Percentiles rank a stretch among this genome's conserved stretches.
Conservation (phyloP, 2,329 filamentous ascomycete genomes). For the Fonsecaea monophora region DNA sequence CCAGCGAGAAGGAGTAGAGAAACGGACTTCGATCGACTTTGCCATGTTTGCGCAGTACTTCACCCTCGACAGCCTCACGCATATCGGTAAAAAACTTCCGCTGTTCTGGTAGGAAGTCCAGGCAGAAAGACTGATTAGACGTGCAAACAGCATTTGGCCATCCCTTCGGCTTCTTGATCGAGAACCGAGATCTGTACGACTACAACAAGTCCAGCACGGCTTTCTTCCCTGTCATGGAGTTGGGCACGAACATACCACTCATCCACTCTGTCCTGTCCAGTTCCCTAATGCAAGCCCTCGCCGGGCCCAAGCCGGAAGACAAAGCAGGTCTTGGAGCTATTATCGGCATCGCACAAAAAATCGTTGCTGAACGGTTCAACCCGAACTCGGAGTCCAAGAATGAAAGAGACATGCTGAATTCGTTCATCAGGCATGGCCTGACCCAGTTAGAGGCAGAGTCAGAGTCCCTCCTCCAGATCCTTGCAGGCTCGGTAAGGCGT, state of each 20-base stretch:
- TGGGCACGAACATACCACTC: slow-evolving; percentile 9
- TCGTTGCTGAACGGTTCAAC: slow-evolving; percentile 37
- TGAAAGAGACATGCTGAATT: slow-evolving; percentile 42
- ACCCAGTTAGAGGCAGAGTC: slow-evolving; percentile 15
- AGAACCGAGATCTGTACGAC: slow-evolving; percentile 24
- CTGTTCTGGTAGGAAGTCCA: too few species aligned
- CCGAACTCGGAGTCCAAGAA: slow-evolving; percentile 8
- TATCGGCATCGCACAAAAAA: slow-evolving; percentile 25
- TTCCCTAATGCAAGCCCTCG: slow-evolving; percentile 5
- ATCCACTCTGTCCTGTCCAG: slow-evolving; percentile 15
- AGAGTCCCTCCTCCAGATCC: slow-evolving; percentile 26
- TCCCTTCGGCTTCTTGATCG: slow-evolving; percentile 28
- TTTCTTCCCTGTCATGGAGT: slow-evolving; percentile 9
- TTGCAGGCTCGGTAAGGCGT: slow-evolving; percentile 22
- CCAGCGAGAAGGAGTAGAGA: slow-evolving; percentile 6
- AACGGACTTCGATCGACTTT: slow-evolving; percentile 22
- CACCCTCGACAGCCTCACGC: slow-evolving; percentile 29
- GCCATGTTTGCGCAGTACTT: slow-evolving; percentile 26
- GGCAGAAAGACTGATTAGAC: neutral
- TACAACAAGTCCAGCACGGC: slow-evolving; percentile 16
- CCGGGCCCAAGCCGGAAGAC: slow-evolving; percentile 3
- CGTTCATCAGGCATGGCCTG: slow-evolving; percentile 41
- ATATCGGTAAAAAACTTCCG: slow-evolving; percentile 17
- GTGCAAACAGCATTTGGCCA: slow-evolving; percentile 20
- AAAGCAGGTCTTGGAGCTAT: slow-evolving; percentile 30